phyloP scores from a whole-genome alignment of 139 green algal species.

The Coelastrella sp. region DNA sequence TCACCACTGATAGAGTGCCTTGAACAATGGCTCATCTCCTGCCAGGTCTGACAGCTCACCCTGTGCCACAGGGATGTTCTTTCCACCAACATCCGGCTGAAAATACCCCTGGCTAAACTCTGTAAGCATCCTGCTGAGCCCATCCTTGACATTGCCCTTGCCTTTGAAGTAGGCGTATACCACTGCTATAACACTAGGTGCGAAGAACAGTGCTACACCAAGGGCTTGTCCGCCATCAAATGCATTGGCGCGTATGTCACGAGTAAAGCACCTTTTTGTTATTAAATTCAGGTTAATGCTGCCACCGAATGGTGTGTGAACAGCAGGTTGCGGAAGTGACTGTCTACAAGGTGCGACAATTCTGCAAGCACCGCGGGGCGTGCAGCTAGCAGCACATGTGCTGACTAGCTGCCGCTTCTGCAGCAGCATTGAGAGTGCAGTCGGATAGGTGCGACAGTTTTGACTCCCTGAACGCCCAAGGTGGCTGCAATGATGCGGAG shows the following conservation, averaged over 20 bases:
- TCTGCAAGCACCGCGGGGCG: background rate
- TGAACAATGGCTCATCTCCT: conserved; percentile 93
- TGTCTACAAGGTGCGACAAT: background rate
- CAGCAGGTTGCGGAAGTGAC: background rate
- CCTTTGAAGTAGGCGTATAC: conserved; percentile 78
- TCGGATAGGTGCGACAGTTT: too few relatives aligned
- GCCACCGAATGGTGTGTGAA: background rate
- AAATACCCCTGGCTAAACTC: conserved; percentile 83
- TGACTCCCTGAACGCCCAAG: too few relatives aligned
- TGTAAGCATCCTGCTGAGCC: conserved; percentile 84
- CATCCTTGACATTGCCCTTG: conserved; percentile 90
- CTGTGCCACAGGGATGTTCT: conserved; percentile 88
- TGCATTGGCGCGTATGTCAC: background rate
- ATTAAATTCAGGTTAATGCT: background rate
- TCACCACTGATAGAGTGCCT: conserved; percentile 92
- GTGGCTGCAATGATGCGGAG: background rate
- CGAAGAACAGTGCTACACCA: conserved; percentile 82
- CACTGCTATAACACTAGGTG: conserved; percentile 67
- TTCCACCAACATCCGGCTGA: conserved; percentile 88
- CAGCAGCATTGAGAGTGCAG: conserved; percentile 13
- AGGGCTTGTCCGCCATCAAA: conserved; percentile 8
- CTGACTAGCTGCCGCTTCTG: conserved; percentile 2
- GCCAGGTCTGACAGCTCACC: conserved; percentile 92
- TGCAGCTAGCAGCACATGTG: background rate
- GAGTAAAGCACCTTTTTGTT: background rate